phyloP scores from a whole-genome alignment of 2,329 filamentous ascomycete genomes.

The Ophiostoma sp. region DNA sequence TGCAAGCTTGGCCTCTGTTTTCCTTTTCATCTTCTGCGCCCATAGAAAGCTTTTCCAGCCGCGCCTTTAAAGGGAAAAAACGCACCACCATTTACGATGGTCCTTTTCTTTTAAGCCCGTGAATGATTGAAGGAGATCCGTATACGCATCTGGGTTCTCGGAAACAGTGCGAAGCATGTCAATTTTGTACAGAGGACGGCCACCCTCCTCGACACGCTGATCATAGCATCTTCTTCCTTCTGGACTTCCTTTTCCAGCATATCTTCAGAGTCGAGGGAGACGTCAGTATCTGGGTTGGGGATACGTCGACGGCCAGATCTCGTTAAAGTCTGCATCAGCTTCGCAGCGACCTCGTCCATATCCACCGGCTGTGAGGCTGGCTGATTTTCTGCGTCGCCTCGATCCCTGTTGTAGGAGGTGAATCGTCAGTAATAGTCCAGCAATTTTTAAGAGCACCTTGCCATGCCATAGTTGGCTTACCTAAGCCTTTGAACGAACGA shows the following conservation, averaged over 20 bases:
- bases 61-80: not conserved
- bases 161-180: not conserved
- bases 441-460: not conserved
- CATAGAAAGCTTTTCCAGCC: not conserved
- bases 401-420: not conserved
- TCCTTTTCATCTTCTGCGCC: not conserved
- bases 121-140: not conserved
- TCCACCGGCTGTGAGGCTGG: not conserved
- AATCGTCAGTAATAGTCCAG: no score
- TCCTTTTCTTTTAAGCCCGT: not conserved
- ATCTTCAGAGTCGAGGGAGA: not conserved
- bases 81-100: not conserved
- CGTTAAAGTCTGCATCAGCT: not conserved
- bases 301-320: not conserved
- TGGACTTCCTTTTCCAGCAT: not conserved
- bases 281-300: not conserved
- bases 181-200: not conserved
- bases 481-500: not conserved
- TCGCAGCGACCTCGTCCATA: not conserved
- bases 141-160: not conserved
- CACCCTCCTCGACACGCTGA: not conserved
- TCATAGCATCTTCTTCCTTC: not conserved
- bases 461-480: not conserved
- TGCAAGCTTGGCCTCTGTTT: not conserved
- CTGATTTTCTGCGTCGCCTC: not conserved